Percentiles rank a stretch among this genome's conserved stretches.
Evolutionary conservation across 2,329 filamentous ascomycete species (phyloP).

Genomic region (Lecanoromycetidae sp.): DNA sequence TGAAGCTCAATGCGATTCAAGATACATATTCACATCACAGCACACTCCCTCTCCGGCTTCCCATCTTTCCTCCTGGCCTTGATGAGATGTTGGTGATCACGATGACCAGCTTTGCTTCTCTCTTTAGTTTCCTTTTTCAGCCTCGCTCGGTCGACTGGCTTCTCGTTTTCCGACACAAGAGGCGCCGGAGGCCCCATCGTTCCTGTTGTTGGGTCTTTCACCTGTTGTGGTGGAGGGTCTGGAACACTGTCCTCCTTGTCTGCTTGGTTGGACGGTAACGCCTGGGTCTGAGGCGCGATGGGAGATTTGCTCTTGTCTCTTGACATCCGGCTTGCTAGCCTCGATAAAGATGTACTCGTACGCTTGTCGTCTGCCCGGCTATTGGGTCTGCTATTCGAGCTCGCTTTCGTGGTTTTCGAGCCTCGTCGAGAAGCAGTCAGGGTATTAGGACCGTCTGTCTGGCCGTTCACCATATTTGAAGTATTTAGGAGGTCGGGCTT

Average conservation of each 20-base stretch:
- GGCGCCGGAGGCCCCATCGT: background rate
- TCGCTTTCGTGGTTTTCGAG: constrained; percentile 7
- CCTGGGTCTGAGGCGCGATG: background rate
- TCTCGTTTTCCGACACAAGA: background rate
- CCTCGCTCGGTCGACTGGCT: constrained; percentile 19
- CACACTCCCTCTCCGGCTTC: constrained; percentile 33
- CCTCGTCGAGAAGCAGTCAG: constrained; percentile 8
- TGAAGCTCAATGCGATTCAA: background rate
- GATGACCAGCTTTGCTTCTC: constrained; percentile 23
- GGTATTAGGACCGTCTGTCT: constrained; percentile 1
- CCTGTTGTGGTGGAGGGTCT: background rate
- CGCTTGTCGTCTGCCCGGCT: constrained; percentile 12
- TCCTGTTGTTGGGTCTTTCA: background rate
- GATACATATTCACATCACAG: constrained; percentile 28
- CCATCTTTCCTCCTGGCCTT: constrained; percentile 20
- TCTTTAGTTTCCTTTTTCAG: constrained; percentile 29
- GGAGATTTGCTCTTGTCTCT: too few species aligned
- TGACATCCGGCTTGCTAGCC: constrained; percentile 12
- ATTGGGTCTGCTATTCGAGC: constrained; percentile 10
- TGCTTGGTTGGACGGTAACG: background rate
- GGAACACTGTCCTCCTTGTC: background rate
- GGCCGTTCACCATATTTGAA: background rate
- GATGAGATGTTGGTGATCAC: constrained; percentile 15
- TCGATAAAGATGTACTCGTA: constrained; percentile 13
- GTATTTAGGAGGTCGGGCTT: background rate